These are phyloP conservation scores for Escovopsis sp. DNA, from an alignment of 2,329 filamentous ascomycete genomes.

Conservation along the genomic window DNA sequence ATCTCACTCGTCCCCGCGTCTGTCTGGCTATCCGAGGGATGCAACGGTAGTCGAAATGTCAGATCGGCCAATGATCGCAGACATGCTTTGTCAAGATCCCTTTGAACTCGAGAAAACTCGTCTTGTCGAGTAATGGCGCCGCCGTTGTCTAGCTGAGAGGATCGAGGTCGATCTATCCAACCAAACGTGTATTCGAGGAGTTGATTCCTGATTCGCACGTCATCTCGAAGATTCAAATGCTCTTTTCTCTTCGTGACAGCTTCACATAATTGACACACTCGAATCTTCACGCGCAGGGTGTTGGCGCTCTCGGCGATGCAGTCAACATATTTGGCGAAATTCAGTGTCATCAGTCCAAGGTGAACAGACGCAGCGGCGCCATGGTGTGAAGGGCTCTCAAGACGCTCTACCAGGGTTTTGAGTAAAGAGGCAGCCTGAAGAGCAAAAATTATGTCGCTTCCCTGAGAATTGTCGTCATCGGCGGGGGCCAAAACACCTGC, in stretches of 20 bases:
- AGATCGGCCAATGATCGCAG: slow-evolving; percentile 50
- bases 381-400: slow-evolving; percentile 48
- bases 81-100: slow-evolving; percentile 51
- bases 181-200: slow-evolving; percentile 52
- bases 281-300: slow-evolving; percentile 50
- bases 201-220: slow-evolving; percentile 54
- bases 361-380: slow-evolving; percentile 48
- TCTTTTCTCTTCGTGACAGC: slow-evolving; percentile 52
- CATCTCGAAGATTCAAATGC: slow-evolving; percentile 52
- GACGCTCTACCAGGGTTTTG: slow-evolving; percentile 46
- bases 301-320: slow-evolving; percentile 39
- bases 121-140: slow-evolving; percentile 34
- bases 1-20: slow-evolving; percentile 54
- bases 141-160: slow-evolving; percentile 30
- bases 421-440: slow-evolving; percentile 52
- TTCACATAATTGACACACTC: slow-evolving; percentile 53
- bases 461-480: slow-evolving; percentile 33
- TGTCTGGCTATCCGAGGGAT: slow-evolving; percentile 49
- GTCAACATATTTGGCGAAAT: slow-evolving; percentile 53
- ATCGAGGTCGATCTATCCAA: slow-evolving; percentile 50
- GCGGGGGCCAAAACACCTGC: slow-evolving; percentile 35
- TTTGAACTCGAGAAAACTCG: slow-evolving; percentile 43
- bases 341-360: slow-evolving; percentile 47
- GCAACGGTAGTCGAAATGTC: slow-evolving; percentile 50
- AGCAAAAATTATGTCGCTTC: slow-evolving; percentile 50